Evolutionary conservation across 2,329 filamentous ascomycete species (phyloP).

Genomic region (Tolypocladium cylindrosporum): DNA sequence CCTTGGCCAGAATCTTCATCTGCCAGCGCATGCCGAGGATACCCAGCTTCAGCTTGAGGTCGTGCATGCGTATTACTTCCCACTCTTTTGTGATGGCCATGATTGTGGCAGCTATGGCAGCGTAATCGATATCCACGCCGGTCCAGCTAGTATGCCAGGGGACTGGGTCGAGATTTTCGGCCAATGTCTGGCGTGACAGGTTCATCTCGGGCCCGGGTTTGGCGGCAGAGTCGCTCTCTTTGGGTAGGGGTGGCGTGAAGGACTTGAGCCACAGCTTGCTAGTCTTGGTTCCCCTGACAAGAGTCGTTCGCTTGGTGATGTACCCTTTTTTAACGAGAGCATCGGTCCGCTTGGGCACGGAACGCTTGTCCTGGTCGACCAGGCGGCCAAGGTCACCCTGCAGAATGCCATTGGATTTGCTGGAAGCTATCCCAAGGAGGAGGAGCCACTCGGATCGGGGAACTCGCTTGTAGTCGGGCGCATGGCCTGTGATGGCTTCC

Average conservation of each 20-base stretch:
- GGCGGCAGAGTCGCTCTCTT: conserved; percentile 16
- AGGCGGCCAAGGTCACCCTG: conserved; percentile 50
- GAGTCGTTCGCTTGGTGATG: conserved; percentile 48
- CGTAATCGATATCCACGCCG: conserved; percentile 47
- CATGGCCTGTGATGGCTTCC: conserved; percentile 49
- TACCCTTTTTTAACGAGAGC: conserved; percentile 50
- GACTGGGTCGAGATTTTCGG: conserved; percentile 40
- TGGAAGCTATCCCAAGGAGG: conserved; percentile 46
- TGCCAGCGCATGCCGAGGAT: conserved; percentile 45
- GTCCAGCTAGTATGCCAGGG: conserved; percentile 48
- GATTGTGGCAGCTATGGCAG: conserved; percentile 45
- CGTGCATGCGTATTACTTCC: conserved; percentile 46
- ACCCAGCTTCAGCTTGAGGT: conserved; percentile 48
- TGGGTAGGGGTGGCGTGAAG: conserved; percentile 38
- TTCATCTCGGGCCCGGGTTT: conserved; percentile 23
- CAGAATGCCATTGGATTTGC: conserved; percentile 43
- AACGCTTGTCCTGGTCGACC: conserved; percentile 53
- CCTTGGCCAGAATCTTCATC: conserved; percentile 50
- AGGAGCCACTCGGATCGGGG: conserved; percentile 50
- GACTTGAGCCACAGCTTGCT: conserved; percentile 52
- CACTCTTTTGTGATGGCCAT: conserved; percentile 48
- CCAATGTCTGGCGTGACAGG: conserved; percentile 27
- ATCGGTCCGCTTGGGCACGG: conserved; percentile 51
- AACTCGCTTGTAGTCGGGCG: conserved; percentile 46
- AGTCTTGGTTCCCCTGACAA: conserved; percentile 49